These are phyloP conservation scores for Blastomyces gilchristii DNA, from an alignment of 2,329 filamentous ascomycete species.

Conservation along the genomic window DNA sequence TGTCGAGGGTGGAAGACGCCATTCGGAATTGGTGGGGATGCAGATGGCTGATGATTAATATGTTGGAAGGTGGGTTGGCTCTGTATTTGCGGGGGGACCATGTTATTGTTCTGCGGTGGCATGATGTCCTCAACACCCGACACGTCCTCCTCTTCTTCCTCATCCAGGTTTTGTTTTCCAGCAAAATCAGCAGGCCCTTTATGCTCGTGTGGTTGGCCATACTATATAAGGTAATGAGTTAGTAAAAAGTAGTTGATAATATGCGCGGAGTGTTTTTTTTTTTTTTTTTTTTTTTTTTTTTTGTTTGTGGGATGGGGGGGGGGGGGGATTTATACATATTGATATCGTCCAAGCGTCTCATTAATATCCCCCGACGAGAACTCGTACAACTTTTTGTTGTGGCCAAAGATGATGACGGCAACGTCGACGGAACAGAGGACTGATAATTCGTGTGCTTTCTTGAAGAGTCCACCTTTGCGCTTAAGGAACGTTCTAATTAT, in stretches of 20 bases:
- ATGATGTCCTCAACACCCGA: slow-evolving; percentile 58
- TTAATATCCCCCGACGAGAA: slow-evolving; percentile 92
- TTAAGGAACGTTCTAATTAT: slow-evolving; percentile 82
- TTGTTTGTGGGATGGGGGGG: too few relatives aligned
- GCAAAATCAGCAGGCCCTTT: slow-evolving; percentile 91
- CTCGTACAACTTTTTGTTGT: slow-evolving; percentile 98
- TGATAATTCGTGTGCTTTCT: slow-evolving; percentile 97
- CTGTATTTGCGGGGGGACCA: slow-evolving; percentile 62
- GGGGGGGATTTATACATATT: slow-evolving; percentile 63
- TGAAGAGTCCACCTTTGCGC: slow-evolving; percentile 96
- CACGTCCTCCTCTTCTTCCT: slow-evolving; percentile 70
- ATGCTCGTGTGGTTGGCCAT: slow-evolving; percentile 86
- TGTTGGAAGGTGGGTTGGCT: slow-evolving; percentile 62
- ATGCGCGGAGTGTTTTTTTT: background rate
- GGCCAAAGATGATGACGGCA: slow-evolving; percentile 95
- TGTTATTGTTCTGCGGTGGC: slow-evolving; percentile 40
- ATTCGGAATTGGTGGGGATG: slow-evolving; percentile 78
- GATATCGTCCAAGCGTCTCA: slow-evolving; percentile 76
- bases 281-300: too few relatives aligned
- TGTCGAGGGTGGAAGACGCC: slow-evolving; percentile 62
- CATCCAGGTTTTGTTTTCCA: slow-evolving; percentile 62
- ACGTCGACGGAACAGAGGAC: slow-evolving; percentile 98
- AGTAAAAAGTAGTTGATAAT: slow-evolving; percentile 6
- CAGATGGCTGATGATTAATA: slow-evolving; percentile 73
- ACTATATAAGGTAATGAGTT: slow-evolving; percentile 44